Percentiles rank a stretch among this genome's conserved stretches.
Conservation (phyloP, 306 rosid genomes). For the Castanopsis chinensis region DNA sequence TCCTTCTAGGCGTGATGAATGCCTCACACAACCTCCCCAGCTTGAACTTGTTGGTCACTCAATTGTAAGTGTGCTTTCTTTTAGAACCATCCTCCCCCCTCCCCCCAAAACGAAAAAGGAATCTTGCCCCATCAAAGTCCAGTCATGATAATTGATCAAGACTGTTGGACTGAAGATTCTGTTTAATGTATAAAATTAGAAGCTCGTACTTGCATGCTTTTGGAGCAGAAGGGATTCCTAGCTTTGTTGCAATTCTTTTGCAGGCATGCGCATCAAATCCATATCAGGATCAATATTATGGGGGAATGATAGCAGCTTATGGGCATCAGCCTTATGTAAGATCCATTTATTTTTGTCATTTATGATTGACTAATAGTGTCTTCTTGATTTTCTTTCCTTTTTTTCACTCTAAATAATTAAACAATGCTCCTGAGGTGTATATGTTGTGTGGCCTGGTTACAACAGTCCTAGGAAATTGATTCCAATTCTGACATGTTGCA, state of each 20-base stretch:
- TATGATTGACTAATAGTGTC: slow-evolving; percentile 6
- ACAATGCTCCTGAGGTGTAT: background rate
- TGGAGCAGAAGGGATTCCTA: slow-evolving; percentile 27
- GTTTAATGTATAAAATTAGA: slow-evolving; percentile 6
- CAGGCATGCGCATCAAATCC: slow-evolving; percentile 94
- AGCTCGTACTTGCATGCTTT: slow-evolving; percentile 21
- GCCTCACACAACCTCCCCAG: slow-evolving; percentile 60
- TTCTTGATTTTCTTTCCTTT: background rate
- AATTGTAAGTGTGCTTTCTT: slow-evolving; percentile 50
- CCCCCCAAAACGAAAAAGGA: background rate
- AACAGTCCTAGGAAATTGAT: background rate
- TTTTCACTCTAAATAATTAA: background rate
- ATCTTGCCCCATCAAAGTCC: background rate
- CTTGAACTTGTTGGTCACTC: slow-evolving; percentile 97
- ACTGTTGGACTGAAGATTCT: slow-evolving; percentile 16
- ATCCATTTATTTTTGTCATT: background rate
- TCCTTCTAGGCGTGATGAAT: slow-evolving; percentile 51
- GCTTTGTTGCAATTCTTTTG: slow-evolving; percentile 37
- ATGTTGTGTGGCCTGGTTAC: background rate
- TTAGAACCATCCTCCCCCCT: background rate
- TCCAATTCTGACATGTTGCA: background rate
- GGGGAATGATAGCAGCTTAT: slow-evolving; percentile 87
- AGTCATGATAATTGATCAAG: slow-evolving; percentile 13
- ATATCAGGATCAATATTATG: slow-evolving; percentile 79
- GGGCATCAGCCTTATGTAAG: slow-evolving; percentile 78